phyloP scores from a whole-genome alignment of 306 rosid species.

The Vigna hirtella region DNA sequence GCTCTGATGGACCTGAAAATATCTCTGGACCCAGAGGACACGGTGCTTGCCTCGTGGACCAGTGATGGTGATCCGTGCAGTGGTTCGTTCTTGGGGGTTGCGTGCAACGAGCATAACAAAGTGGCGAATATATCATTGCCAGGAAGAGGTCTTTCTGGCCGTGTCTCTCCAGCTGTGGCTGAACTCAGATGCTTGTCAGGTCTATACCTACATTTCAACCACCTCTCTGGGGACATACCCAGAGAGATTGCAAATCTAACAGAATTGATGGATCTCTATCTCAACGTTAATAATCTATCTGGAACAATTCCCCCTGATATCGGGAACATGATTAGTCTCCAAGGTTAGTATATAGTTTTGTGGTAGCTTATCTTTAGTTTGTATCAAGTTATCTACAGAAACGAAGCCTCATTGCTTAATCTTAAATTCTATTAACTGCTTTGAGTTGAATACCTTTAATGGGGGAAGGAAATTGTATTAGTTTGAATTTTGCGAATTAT shows the following conservation, averaged over 20 bases:
- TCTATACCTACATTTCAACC: constrained; percentile 75
- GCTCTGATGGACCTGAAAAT: constrained; percentile 80
- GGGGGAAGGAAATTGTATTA: neutral
- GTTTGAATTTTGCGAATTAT: neutral
- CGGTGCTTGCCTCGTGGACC: constrained; percentile 69
- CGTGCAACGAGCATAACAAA: constrained; percentile 74
- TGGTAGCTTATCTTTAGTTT: neutral
- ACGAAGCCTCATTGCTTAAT: neutral
- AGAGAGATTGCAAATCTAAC: constrained; percentile 66
- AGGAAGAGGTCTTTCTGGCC: constrained; percentile 80
- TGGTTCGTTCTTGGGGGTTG: constrained; percentile 71
- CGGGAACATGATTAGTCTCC: constrained; percentile 67
- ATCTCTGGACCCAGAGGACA: constrained; percentile 78
- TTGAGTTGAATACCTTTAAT: constrained; percentile 2
- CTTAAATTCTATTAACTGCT: constrained; percentile 10
- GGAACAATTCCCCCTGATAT: constrained; percentile 71
- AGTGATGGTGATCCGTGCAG: constrained; percentile 74
- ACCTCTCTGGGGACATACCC: constrained; percentile 77
- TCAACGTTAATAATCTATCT: constrained; percentile 68
- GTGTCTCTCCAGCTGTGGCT: constrained; percentile 71
- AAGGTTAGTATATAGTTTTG: constrained; percentile 58
- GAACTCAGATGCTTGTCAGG: constrained; percentile 79
- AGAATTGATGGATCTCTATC: constrained; percentile 81
- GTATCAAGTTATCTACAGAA: neutral
- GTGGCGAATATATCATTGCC: constrained; percentile 81